Evolutionary conservation across 1,284 basidiomycete species (phyloP).

Genomic region (Xerocomus amazonicus): DNA sequence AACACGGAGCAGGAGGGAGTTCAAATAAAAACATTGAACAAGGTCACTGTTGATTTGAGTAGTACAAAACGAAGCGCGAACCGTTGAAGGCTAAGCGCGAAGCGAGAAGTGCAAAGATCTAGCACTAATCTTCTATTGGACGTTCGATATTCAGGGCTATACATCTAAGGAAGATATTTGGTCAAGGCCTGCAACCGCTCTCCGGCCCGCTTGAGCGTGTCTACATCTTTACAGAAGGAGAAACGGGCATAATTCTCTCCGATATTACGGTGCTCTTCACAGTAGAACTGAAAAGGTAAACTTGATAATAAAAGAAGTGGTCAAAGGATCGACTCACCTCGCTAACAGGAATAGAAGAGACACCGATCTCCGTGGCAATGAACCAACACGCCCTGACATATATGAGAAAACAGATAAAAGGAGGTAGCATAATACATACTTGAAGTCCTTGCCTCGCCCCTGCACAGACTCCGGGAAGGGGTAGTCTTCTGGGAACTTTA

Average conservation of each 20-base stretch:
- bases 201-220: constrained; percentile 75
- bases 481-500: constrained; percentile 84
- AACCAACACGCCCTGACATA: constrained; percentile 79
- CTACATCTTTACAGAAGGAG: constrained; percentile 91
- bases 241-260: constrained; percentile 87
- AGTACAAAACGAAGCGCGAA: not conserved
- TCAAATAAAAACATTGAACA: not conserved
- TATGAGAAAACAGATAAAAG: constrained; percentile 1
- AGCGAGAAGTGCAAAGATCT: not conserved
- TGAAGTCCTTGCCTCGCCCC: constrained; percentile 87
- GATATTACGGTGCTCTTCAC: constrained; percentile 76
- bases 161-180: constrained; percentile 51
- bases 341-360: constrained; percentile 91
- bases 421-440: constrained; percentile 38
- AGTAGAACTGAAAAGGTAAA: constrained; percentile 70
- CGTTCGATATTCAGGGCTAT: not conserved
- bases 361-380: constrained; percentile 82
- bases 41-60: not conserved
- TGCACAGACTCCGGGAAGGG: constrained; percentile 74
- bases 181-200: constrained; percentile 73
- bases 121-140: not conserved
- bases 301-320: not conserved
- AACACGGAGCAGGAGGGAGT: no score
- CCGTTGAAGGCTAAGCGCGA: not conserved
- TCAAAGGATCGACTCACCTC: constrained; percentile 54